Percentiles rank a stretch among this genome's conserved stretches.
phyloP scores from a whole-genome alignment of 805 yeast species.

The Saccharomycopsis amapae region DNA sequence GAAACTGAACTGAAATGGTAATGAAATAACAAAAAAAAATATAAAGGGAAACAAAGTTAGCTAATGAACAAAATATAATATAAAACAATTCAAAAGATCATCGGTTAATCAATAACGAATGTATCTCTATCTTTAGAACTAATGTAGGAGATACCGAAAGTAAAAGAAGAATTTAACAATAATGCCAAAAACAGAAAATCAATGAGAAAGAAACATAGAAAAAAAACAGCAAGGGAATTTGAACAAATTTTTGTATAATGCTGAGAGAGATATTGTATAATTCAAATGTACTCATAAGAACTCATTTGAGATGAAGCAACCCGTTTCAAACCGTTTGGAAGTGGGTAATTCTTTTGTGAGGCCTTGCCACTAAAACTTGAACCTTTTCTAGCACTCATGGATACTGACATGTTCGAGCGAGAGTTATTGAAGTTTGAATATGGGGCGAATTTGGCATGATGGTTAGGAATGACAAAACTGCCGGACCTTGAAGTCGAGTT shows the following conservation, averaged over 20 bases:
- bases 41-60: too few species aligned
- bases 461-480: conserved; percentile 13
- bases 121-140: too few species aligned
- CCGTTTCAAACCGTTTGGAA: conserved; percentile 2
- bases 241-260: too few species aligned
- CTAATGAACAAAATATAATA: too few species aligned
- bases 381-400: conserved; percentile 5
- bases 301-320: conserved; percentile 6
- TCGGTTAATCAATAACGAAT: too few species aligned
- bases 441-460: conserved; percentile 5
- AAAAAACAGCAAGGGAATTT: too few species aligned
- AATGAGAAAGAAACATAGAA: not conserved
- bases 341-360: not conserved
- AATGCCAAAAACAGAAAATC: not conserved
- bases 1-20: too few species aligned
- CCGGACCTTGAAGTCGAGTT: conserved; percentile 8
- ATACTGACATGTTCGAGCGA: not conserved
- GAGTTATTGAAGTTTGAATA: conserved; percentile 3
- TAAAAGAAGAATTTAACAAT: too few species aligned
- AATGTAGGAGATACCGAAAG: too few species aligned
- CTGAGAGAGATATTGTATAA: too few species aligned
- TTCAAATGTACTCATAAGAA: not conserved
- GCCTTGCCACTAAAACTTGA: conserved; percentile 11
- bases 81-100: too few species aligned
- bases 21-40: too few species aligned